These are phyloP conservation scores for Leccinum variicolor DNA, from an alignment of 768 basidiomycete genomes.

Conservation along the genomic window DNA sequence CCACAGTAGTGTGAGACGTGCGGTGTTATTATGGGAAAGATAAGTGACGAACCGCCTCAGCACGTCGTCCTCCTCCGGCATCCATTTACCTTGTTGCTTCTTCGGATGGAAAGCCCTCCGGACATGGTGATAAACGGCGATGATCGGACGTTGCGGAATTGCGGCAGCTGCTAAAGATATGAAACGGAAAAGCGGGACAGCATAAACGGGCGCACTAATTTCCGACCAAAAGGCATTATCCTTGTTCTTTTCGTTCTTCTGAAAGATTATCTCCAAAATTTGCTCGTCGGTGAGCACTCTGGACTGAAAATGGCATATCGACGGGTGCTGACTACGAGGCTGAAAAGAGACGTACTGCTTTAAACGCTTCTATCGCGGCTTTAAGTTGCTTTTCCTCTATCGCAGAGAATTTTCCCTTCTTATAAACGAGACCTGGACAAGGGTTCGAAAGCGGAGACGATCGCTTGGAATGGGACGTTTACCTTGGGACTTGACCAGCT, in stretches of 20 bases:
- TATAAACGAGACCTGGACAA: slow-evolving; percentile 70
- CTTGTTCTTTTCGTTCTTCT: slow-evolving; percentile 56
- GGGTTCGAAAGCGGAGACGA: not conserved
- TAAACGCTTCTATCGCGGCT: slow-evolving; percentile 62
- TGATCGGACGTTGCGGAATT: slow-evolving; percentile 73
- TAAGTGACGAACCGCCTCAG: slow-evolving; percentile 52
- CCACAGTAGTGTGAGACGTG: slow-evolving; percentile 4
- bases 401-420: slow-evolving; percentile 84
- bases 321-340: not conserved
- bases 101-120: slow-evolving; percentile 67
- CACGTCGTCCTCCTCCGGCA: slow-evolving; percentile 56
- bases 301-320: slow-evolving; percentile 32
- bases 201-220: slow-evolving; percentile 52
- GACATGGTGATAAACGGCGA: slow-evolving; percentile 82
- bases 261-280: slow-evolving; percentile 62
- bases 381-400: slow-evolving; percentile 68
- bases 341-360: slow-evolving; percentile 41
- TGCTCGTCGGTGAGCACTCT: slow-evolving; percentile 54
- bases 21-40: not conserved
- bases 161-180: slow-evolving; percentile 49
- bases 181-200: not conserved
- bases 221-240: slow-evolving; percentile 77
- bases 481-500: slow-evolving; percentile 71
- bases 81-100: slow-evolving; percentile 70
- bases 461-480: not conserved